phyloP scores from a whole-genome alignment of 129 eudicot genomes.

The Lonicera japonica region DNA sequence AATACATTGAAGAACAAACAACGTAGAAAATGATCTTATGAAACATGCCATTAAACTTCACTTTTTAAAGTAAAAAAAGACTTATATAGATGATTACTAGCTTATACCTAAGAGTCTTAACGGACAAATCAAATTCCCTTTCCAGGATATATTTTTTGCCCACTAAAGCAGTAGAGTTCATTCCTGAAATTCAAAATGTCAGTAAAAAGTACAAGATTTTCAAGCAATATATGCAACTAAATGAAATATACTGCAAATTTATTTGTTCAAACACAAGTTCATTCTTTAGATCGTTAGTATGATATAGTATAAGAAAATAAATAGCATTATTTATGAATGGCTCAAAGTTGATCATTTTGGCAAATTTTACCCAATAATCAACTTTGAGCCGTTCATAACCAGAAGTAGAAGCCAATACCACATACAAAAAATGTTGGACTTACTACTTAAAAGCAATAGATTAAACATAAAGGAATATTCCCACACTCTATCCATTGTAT shows the following conservation, averaged over 20 bases:
- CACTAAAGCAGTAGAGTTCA: constrained; percentile 77
- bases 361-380: too few species aligned
- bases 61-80: background rate
- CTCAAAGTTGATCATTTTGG: too few species aligned
- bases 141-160: constrained; percentile 77
- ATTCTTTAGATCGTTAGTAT: background rate
- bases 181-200: constrained; percentile 38
- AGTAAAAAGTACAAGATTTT: background rate
- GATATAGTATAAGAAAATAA: background rate
- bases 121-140: constrained; percentile 74
- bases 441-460: too few species aligned
- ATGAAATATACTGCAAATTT: background rate
- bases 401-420: too few species aligned
- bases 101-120: constrained; percentile 62
- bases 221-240: background rate
- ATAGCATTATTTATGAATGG: too few species aligned
- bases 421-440: too few species aligned
- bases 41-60: background rate
- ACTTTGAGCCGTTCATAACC: too few species aligned
- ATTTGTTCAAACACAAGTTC: background rate
- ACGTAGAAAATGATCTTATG: background rate
- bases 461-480: too few species aligned
- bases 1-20: background rate
- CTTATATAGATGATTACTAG: background rate
- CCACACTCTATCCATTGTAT: too few species aligned